These are phyloP conservation scores for Xylaria polymorpha DNA, from an alignment of 2,329 filamentous ascomycete species.

Conservation along the genomic window DNA sequence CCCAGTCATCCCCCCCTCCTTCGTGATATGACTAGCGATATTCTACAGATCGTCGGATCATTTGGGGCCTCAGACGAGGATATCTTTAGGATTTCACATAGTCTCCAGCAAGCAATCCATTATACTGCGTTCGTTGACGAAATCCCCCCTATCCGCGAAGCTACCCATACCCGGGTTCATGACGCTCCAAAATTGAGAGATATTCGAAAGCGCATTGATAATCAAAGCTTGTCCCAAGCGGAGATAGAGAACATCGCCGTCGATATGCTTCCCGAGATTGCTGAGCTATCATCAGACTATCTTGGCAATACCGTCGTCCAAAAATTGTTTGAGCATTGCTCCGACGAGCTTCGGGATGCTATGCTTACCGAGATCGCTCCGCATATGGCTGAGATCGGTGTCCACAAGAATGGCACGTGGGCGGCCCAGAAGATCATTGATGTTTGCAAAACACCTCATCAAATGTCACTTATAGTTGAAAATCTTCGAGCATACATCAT, in stretches of 20 bases:
- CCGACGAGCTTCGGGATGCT: constrained; percentile 86
- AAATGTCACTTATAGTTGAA: constrained; percentile 87
- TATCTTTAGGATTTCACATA: constrained; percentile 74
- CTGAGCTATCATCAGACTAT: constrained; percentile 94
- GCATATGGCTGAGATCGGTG: constrained; percentile 93
- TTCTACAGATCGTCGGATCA: constrained; percentile 85
- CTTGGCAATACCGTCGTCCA: constrained; percentile 99
- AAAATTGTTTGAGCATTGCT: constrained; percentile 97
- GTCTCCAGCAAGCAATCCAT: constrained; percentile 80
- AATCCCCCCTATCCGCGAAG: constrained; percentile 89
- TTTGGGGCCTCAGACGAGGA: constrained; percentile 89
- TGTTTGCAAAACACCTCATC: constrained; percentile 84
- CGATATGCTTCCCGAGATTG: constrained; percentile 96
- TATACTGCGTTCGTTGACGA: constrained; percentile 80
- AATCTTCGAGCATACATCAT: constrained; percentile 87
- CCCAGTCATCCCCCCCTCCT: constrained; percentile 78
- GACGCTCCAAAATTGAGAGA: constrained; percentile 95
- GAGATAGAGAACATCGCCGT: constrained; percentile 94
- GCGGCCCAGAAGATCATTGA: constrained; percentile 99
- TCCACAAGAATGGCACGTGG: constrained; percentile 99
- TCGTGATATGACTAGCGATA: constrained; percentile 81
- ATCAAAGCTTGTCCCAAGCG: constrained; percentile 83
- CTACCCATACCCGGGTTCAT: constrained; percentile 87
- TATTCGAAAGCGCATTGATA: constrained; percentile 97
- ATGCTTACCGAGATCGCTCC: constrained; percentile 91